Percentiles rank a stretch among this genome's conserved stretches.
Evolutionary conservation across 495 filamentous ascomycete species (phyloP).

Genomic region (Xylaria scruposa): DNA sequence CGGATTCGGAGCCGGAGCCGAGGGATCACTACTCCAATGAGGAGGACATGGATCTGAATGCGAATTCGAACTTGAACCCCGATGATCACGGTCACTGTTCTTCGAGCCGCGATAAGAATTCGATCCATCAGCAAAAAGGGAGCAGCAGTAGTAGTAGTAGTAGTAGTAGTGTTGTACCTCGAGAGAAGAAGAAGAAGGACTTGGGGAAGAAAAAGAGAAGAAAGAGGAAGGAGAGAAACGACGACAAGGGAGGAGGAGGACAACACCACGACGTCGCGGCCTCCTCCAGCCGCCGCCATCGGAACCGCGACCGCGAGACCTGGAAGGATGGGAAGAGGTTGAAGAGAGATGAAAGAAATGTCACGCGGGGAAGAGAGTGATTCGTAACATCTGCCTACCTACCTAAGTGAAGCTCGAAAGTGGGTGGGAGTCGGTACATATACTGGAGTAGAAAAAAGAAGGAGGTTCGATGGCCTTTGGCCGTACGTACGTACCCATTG

Average conservation of each 20-base stretch:
- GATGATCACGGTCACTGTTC: background rate
- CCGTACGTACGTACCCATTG: too few species aligned
- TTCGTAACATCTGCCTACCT: too few species aligned
- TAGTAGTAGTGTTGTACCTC: too few species aligned
- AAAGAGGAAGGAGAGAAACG: background rate
- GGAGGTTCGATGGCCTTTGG: background rate
- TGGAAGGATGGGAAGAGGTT: background rate
- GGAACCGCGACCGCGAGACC: background rate
- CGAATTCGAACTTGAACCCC: background rate
- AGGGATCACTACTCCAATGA: background rate
- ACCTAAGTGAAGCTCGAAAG: too few species aligned
- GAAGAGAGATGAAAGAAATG: background rate
- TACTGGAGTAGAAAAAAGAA: background rate
- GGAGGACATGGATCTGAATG: background rate
- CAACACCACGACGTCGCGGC: too few species aligned
- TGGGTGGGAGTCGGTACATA: background rate
- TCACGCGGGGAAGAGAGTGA: background rate
- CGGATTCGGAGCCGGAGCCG: background rate
- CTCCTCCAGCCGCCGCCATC: background rate
- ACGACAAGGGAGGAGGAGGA: too few species aligned
- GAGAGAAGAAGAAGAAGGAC: background rate
- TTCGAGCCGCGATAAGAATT: background rate
- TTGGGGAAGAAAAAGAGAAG: background rate
- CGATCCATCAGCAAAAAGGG: background rate
- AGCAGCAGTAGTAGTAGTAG: too few species aligned